Evolutionary conservation across 1,284 basidiomycete genomes (phyloP).

Genomic region (Fistulinella cinereoalba): DNA sequence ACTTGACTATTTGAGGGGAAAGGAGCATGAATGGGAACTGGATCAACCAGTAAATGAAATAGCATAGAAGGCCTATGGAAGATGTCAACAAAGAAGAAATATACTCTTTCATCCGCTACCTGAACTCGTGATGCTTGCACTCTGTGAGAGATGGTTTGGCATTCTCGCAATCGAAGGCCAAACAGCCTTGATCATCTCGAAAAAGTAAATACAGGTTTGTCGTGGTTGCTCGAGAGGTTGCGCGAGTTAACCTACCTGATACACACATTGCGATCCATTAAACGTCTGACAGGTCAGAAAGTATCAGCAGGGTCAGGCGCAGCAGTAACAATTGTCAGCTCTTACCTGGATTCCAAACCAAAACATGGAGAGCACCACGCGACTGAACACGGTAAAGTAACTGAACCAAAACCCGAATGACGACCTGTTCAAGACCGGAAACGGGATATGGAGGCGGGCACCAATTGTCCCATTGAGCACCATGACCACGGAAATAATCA

Average conservation of each 20-base stretch:
- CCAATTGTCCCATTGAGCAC: conserved; percentile 57
- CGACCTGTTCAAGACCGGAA: conserved; percentile 60
- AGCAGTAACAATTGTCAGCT: not conserved
- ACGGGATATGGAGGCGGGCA: conserved; percentile 59
- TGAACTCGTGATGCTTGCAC: conserved; percentile 54
- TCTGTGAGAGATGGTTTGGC: conserved; percentile 51
- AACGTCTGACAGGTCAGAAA: conserved; percentile 22
- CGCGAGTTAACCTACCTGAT: conserved; percentile 19
- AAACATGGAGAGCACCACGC: conserved; percentile 59
- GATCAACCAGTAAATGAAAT: conserved; percentile 66
- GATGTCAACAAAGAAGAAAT: conserved; percentile 1
- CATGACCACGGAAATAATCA: conserved; percentile 44
- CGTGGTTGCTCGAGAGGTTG: too few relatives aligned
- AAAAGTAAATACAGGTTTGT: not conserved
- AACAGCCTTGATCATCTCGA: conserved; percentile 58
- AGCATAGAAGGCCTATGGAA: conserved; percentile 47
- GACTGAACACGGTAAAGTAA: conserved; percentile 60
- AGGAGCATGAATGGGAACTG: conserved; percentile 64
- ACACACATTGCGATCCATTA: conserved; percentile 32
- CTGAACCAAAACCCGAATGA: conserved; percentile 66
- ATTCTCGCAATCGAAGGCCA: conserved; percentile 60
- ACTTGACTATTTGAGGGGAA: conserved; percentile 59
- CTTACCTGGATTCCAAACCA: conserved; percentile 55
- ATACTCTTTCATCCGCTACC: conserved; percentile 28
- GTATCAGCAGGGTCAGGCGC: not conserved